Evolutionary conservation across 73 alveolate genomes (phyloP).

Genomic region (Paramecium primaurelia): DNA sequence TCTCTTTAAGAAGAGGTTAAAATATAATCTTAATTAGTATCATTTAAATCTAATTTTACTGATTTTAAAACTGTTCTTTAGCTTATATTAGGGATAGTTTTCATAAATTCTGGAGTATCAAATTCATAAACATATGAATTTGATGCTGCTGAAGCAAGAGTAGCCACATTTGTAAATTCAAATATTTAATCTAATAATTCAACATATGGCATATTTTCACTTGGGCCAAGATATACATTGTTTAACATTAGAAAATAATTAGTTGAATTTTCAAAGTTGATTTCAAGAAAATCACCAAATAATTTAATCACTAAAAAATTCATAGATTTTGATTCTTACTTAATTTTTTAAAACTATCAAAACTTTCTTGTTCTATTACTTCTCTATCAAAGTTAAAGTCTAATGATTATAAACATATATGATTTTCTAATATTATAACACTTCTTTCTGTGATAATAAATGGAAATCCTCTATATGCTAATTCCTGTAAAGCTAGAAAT

Average conservation of each 20-base stretch:
- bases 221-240: background rate
- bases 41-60: background rate
- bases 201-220: slow-evolving; percentile 36
- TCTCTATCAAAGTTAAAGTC: background rate
- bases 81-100: background rate
- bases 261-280: background rate
- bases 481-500: slow-evolving; percentile 9
- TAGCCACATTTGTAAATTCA: background rate
- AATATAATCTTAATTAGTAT: background rate
- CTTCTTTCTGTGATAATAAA: background rate
- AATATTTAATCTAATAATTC: background rate
- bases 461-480: slow-evolving; percentile 17
- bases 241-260: background rate
- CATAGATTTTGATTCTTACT: background rate
- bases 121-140: slow-evolving; percentile 11
- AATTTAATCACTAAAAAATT: background rate
- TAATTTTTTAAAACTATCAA: background rate
- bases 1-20: background rate
- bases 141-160: background rate
- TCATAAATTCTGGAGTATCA: slow-evolving; percentile 36
- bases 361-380: background rate
- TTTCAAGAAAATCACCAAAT: background rate
- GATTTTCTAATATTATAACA: background rate
- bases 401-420: background rate
- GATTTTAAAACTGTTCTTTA: background rate